A percentile compares a stretch with the other conserved stretches of the same genome.
Evolutionary conservation across 345 rosid species (phyloP).

Genomic region (Dovyalis caffra): DNA sequence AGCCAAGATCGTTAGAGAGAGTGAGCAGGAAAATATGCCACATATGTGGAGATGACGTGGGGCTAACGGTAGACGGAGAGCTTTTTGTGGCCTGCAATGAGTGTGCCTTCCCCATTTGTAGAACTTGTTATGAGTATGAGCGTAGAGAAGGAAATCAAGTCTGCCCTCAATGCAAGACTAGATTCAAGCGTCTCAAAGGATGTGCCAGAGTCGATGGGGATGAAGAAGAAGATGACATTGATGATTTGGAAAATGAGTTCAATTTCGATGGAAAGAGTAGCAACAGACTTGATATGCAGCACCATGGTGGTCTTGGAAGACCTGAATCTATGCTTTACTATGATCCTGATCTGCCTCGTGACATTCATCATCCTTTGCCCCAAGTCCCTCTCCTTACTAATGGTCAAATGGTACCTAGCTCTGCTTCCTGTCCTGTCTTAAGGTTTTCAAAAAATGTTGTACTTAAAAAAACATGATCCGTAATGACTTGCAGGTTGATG

Average conservation of each 20-base stretch:
- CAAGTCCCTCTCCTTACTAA: not conserved
- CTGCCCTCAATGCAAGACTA: not conserved
- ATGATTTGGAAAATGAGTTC: not conserved
- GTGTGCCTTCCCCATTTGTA: not conserved
- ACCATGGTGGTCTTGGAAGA: not conserved
- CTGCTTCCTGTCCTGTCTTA: not conserved
- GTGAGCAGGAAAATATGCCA: not conserved
- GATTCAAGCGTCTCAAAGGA: not conserved
- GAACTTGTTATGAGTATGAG: not conserved
- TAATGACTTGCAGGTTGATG: not conserved
- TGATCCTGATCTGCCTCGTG: not conserved
- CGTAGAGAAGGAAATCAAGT: not conserved
- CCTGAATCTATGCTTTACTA: not conserved
- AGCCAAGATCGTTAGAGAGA: not conserved
- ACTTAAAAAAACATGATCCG: not conserved
- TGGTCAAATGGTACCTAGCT: not conserved
- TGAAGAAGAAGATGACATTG: not conserved
- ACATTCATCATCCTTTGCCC: not conserved
- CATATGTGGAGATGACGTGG: not conserved
- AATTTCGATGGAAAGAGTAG: not conserved
- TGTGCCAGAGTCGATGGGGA: not conserved
- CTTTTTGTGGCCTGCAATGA: not conserved
- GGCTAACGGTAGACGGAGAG: not conserved
- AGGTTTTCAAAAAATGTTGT: not conserved
- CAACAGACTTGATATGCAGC: not conserved